A percentile compares a stretch with the other conserved stretches of the same genome.
These are phyloP conservation scores for Malus hybrid DNA, from an alignment of 331 rosid genomes.

Conservation along the genomic window DNA sequence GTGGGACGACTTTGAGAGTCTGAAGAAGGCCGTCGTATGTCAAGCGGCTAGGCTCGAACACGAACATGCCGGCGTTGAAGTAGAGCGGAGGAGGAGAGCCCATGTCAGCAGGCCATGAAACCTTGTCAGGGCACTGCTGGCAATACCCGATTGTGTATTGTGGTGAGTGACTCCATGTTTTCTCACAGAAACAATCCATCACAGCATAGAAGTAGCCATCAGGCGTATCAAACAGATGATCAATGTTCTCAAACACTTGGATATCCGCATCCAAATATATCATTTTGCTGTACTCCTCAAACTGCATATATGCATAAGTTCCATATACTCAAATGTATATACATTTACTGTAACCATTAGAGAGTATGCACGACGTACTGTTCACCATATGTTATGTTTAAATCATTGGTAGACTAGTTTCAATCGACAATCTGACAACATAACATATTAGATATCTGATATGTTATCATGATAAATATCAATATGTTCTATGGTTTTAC, in stretches of 20 bases:
- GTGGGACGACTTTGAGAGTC: constrained; percentile 36
- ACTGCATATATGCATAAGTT: constrained; percentile 15
- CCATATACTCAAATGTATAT: no score
- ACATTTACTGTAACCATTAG: neutral
- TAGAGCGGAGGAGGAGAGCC: constrained; percentile 46
- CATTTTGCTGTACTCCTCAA: constrained; percentile 54
- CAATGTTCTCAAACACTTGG: constrained; percentile 54
- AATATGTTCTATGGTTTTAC: no score
- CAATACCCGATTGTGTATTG: constrained; percentile 50
- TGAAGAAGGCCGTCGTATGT: constrained; percentile 38
- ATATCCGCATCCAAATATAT: constrained; percentile 62
- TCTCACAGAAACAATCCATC: constrained; percentile 65
- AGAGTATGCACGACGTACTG: no score
- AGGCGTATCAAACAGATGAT: constrained; percentile 37
- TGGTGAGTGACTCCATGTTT: constrained; percentile 46
- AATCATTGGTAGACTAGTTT: no score
- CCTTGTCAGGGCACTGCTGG: constrained; percentile 55
- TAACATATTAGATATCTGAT: neutral
- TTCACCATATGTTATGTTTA: no score
- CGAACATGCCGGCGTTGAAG: constrained; percentile 65
- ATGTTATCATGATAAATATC: neutral
- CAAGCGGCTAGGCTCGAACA: constrained; percentile 38
- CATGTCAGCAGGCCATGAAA: constrained; percentile 37
- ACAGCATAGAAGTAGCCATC: constrained; percentile 51
- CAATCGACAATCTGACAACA: neutral